Base-by-base conservation (phyloP, 768 basidiomycete species). In the Candolleomyces efflorescens region DNA sequence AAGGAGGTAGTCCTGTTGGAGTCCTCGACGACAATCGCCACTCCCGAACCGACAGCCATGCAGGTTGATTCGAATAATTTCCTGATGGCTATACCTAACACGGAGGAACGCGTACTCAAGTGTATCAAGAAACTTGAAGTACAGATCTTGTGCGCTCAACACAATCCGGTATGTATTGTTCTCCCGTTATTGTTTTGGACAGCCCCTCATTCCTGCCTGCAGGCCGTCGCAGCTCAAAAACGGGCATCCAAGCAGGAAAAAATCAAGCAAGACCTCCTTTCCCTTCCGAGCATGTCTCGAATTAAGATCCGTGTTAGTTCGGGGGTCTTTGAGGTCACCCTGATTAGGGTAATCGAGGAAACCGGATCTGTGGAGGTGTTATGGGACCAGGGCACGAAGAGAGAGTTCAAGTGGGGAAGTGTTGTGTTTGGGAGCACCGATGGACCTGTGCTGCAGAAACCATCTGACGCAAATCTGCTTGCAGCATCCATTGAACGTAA, bases 251-350 rank as follows among this genome's bases (percentile, higher is more conserved):
- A 90, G 66, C 84, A 87, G 58, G 86, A 89, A 58, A 87, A 82
- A 66, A 83, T 94, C 39, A 82, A 80, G 46, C 75, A 76, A 11
- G 89, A 91, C 55, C 75, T 97, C 17, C 68, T 90, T 27, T 80
- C 85, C 2, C 75, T 97, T 38, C 82, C 86, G 3, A 73, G 78
- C 0, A 87, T 90, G 76, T 76, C 86, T 17, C 82, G 86, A 12
- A 87, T 98, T 76, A 90, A 92, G 73, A 83, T 98, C 61, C 87
- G 90, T 45, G 86, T 90, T 48, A 87, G 83, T 63, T 81, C 89
- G 10, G 93, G 94, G 4, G 86, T 90, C 32, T 95, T 92, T 67
- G 92, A 95, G 67, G 92, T 94, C 4, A 87, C 85, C 5, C 76
- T 96, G 37, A 66, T 90, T 13, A 80, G 83, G 58, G 86, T 92